Evolutionary conservation across 495 filamentous ascomycete genomes (phyloP).

Genomic region (Penicillium canescens): DNA sequence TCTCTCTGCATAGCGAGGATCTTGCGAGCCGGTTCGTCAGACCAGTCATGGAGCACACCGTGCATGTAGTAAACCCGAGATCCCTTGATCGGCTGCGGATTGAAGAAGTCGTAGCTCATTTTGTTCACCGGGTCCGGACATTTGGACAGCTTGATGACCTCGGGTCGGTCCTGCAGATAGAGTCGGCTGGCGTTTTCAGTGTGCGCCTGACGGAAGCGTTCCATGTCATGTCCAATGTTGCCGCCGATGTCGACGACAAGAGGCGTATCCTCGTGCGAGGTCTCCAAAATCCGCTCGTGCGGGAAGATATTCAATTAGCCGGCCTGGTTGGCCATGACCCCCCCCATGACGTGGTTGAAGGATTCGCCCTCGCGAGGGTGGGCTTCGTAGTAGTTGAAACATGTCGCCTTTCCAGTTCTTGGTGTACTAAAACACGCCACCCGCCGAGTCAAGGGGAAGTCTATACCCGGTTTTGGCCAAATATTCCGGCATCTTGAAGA

Average conservation of each 20-base stretch:
- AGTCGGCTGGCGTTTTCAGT: slow-evolving; percentile 29
- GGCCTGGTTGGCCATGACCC: background rate
- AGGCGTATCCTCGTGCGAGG: slow-evolving; percentile 10
- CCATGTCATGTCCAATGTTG: slow-evolving; percentile 30
- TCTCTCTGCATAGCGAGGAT: slow-evolving; percentile 36
- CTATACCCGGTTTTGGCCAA: too few species aligned
- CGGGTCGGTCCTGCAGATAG: slow-evolving; percentile 36
- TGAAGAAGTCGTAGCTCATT: slow-evolving; percentile 50
- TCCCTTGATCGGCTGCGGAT: slow-evolving; percentile 41
- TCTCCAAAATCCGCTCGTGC: slow-evolving; percentile 20
- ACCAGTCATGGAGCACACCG: slow-evolving; percentile 50
- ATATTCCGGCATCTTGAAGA: too few species aligned
- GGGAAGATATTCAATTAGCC: slow-evolving; percentile 39
- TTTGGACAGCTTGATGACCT: slow-evolving; percentile 13
- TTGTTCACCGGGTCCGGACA: slow-evolving; percentile 29
- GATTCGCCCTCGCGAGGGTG: too few species aligned
- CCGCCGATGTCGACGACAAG: slow-evolving; percentile 41
- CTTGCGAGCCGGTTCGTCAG: slow-evolving; percentile 35
- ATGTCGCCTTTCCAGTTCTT: too few species aligned
- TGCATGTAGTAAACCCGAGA: slow-evolving; percentile 38
- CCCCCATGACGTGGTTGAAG: too few species aligned
- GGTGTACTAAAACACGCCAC: too few species aligned
- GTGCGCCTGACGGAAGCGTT: slow-evolving; percentile 32
- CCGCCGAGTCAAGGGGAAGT: too few species aligned
- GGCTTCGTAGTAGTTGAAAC: too few species aligned